Evolutionary conservation across 805 yeast species (phyloP), one percentile per base, ranked within the genome.

Genomic region (Metschnikowia similis): DNA sequence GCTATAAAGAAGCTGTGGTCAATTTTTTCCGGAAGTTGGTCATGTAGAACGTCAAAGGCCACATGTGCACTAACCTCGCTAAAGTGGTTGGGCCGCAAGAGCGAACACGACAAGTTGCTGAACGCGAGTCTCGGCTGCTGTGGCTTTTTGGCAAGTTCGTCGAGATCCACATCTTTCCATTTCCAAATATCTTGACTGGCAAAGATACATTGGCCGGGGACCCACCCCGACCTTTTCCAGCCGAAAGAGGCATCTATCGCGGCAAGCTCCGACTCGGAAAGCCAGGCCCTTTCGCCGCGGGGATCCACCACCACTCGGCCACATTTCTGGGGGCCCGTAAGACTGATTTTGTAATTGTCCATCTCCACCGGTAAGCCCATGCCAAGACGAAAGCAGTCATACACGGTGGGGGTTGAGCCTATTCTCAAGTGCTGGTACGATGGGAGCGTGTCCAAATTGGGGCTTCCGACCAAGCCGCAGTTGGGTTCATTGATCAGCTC

Each of bases 401-500:
- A 81, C 0, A 85, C 84, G 0, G 96, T 85, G 0, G 99, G 98
- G 0, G 90, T 82, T 0, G 92, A 83, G 2, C 91, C 92, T 2
- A 89, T 74, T 50, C 85, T 78, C 44, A 92, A 75, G 49, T 84
- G 84, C 59, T 87, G 88, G 4, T 69, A 70, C 5, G 75, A 70
- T 0, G 94, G 91, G 17, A 84, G 62, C 1, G 56, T 57, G 8
- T 71, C 71, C 30, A 91, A 66, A 61, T 87, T 76, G 3, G 69
- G 67, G 44, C 76, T 75, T 0, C 94, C 96, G 38, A 85, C 75
- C 47, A 83, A 76, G 0, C 97, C 97, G 46, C 73, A 63, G 58
- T 81, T 85, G 6, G 97, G 97, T 64, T 91, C 97, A 64, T 91
- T 91, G 70, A 91, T 65, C 45, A 87, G 77, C 67, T 91, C 97